These are phyloP conservation scores for Dioscorea dumetorum DNA, from an alignment of 106 monocot genomes.

Conservation along the genomic window DNA sequence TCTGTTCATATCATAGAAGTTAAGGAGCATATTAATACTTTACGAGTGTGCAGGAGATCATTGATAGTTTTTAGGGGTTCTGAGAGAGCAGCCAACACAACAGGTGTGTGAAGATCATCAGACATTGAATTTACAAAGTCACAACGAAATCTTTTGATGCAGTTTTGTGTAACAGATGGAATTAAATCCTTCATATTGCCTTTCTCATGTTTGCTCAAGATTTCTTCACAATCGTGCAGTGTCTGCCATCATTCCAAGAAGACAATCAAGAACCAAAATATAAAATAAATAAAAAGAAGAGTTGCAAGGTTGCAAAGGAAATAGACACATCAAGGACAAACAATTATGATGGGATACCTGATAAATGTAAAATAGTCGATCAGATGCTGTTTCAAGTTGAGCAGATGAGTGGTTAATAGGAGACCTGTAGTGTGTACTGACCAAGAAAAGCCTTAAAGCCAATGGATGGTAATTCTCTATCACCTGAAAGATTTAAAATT, in stretches of 20 bases:
- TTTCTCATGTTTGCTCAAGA: conserved; percentile 24
- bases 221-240: conserved; percentile 72
- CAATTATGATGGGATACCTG: conserved; percentile 35
- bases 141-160: conserved; percentile 41
- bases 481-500: conserved; percentile 41
- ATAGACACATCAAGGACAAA: not conserved
- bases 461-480: conserved; percentile 81
- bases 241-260: conserved; percentile 37
- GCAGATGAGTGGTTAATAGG: conserved; percentile 72
- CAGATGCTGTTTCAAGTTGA: conserved; percentile 78
- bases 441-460: conserved; percentile 88
- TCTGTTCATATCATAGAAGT: no score
- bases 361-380: conserved; percentile 85
- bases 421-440: conserved; percentile 85
- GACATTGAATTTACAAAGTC: conserved; percentile 64
- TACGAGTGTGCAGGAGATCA: conserved; percentile 83
- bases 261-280: conserved; percentile 1
- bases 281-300: not conserved
- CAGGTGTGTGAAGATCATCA: conserved; percentile 89
- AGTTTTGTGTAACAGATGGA: conserved; percentile 33
- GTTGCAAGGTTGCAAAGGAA: not conserved
- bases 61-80: conserved; percentile 89
- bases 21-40: conserved; percentile 26
- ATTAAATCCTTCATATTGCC: conserved; percentile 21
- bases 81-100: conserved; percentile 74